Evolutionary conservation across 2,329 filamentous ascomycete genomes (phyloP), one percentile per base, ranked within the genome.

Genomic region (Xenosphaeropsis pyriputrescens): DNA sequence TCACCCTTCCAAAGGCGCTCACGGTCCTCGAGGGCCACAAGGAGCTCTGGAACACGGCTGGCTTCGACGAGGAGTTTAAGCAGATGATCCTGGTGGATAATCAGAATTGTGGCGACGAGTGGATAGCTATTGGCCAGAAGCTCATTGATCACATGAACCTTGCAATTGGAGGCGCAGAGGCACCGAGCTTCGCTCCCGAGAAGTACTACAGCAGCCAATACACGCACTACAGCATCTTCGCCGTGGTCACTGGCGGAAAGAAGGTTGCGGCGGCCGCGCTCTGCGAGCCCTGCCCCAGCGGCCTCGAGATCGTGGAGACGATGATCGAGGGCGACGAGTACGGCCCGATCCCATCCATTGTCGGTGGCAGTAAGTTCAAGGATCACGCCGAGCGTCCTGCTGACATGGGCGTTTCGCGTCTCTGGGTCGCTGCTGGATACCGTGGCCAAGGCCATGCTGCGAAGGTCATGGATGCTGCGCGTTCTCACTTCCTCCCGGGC

Each of bases 401-500:
- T 2, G 59, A 69, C n/a, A 61, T 79, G 38, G 72, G 74, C 14
- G 67, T 81, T 18, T 76, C 75, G 17, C 65, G 76, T 19, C 74
- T 81, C 45, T 81, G 76, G 76, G 75, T 72, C 0, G 72, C 69
- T 6, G 64, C 61, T 5, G 60, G 64, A 2, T 67, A 70, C 41
- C 64, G 75, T 22, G 58, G 68, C 32, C 64, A 67, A 45, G 71
- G 72, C 7, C 65, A 78, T 37, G 75, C 73, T 4, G 64, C 64
- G 37, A 61, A 63, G 39, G 54, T 80, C 34, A 53, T 79, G 14
- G 69, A 79, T 41, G 65, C 62, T 39, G 68, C 70, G 17, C 59
- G 67, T 39, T 61, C 57, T 40, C 64, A 44, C 12, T 14, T 68
- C 47, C 75, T 75, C 47, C 61, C 72, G 38, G 68, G 70, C 42